Percentiles rank a stretch among this genome's conserved stretches.
phyloP scores from a whole-genome alignment of 306 rosid genomes.

The Gleditsia sinensis region DNA sequence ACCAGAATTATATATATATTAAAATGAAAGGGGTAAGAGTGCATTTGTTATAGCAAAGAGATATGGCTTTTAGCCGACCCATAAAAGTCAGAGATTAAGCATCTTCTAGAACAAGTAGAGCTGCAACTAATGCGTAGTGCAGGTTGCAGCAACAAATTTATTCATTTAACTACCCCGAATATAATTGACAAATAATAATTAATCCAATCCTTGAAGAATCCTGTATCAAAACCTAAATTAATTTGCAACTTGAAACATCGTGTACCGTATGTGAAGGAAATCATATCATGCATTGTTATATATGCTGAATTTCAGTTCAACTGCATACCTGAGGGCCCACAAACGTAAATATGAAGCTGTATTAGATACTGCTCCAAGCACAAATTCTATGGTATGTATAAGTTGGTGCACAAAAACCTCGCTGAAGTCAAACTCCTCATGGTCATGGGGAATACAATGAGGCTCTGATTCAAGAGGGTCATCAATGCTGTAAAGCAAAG shows the following conservation, averaged over 20 bases:
- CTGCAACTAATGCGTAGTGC: not conserved
- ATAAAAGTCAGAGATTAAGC: not conserved
- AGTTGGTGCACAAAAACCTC: constrained; percentile 46
- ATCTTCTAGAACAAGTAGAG: not conserved
- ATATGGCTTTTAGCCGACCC: not conserved
- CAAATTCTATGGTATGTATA: constrained; percentile 77
- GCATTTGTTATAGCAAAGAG: not conserved
- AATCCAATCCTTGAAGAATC: not conserved
- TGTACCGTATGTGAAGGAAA: not conserved
- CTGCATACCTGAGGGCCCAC: constrained; percentile 67
- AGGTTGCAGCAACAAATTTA: not conserved
- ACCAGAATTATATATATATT: not conserved
- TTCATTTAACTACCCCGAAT: not conserved
- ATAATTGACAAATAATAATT: not conserved
- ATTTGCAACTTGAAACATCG: too few species aligned
- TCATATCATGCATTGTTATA: not conserved
- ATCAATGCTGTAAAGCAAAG: not conserved
- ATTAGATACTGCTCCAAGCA: constrained; percentile 74
- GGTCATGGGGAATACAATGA: constrained; percentile 52
- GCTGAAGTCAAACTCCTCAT: constrained; percentile 26
- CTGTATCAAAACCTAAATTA: not conserved
- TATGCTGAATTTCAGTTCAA: not conserved
- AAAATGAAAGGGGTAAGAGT: not conserved
- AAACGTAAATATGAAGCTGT: constrained; percentile 80
- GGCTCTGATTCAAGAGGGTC: constrained; percentile 35